Evolutionary conservation across 371 early-diverging fungal species (phyloP), one percentile per base, ranked within the genome.

Genomic region (Mucor racemosus): DNA sequence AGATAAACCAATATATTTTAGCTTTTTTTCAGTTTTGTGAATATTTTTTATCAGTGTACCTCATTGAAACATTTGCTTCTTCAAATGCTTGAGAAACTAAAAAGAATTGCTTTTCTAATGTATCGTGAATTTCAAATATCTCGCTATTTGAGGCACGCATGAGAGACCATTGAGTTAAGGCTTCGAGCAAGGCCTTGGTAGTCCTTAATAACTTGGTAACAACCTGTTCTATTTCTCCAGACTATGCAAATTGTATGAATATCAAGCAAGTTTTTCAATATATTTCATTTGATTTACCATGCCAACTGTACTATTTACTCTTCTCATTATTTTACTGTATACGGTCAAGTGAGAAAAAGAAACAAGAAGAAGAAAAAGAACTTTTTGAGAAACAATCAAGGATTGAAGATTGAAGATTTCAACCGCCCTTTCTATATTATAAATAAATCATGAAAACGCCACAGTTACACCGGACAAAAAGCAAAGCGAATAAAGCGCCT

Each of bases 201-300:
- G 88, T 86, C 53, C 87, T 76, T 61, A 89, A 58, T 15, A 89
- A 69, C 59, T 81, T 84, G 26, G 89, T 87, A 26, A 89, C 86
- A 3, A 84, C 86, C 50, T 80, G 84, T 54, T 89, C 89, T 66
- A 87, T 86, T 33, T 84, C 84, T 46, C 80, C 84, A 26, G 77
- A 73, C 81, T 81, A 69, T 7, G 31, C 3, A 54, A 42, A 42
- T 35, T 58, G 38, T 55, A 3, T 39, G 13, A 4, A 11, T 21
- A 19, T 19, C 26, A 26, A 26, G 21, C 11, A 9, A 26, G 0
- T 11, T 5, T 50, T 11, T 38, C 1, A 10, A 21, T 8, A 0
- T 11, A 10, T 26, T 19, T 21, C 10, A 19, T 8, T 13, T 21
- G 1, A 21, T 21, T 65, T 73, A 73, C 73, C 73, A 68, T 65